Evolutionary conservation across 2,329 filamentous ascomycete genomes (phyloP).

Genomic region (Ustulina deusta): DNA sequence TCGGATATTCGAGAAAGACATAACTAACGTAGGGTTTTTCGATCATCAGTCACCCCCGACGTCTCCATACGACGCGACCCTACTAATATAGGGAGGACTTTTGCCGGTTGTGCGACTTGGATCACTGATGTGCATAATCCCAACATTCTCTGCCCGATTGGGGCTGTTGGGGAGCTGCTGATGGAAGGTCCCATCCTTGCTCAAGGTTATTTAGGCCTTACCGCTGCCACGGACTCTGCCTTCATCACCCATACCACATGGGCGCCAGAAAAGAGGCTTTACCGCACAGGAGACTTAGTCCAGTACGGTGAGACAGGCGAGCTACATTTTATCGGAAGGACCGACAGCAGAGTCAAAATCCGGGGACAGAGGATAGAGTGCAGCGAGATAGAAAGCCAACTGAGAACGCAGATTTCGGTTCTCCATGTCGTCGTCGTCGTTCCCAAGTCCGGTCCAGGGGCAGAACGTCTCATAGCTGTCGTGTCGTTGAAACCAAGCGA

Average conservation of each 20-base stretch:
- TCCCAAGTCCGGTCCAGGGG: conserved; percentile 18
- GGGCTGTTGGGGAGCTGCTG: conserved; percentile 24
- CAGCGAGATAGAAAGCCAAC: conserved; percentile 26
- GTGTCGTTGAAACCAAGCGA: conserved; percentile 18
- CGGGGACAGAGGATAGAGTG: conserved; percentile 28
- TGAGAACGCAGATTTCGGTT: conserved; percentile 14
- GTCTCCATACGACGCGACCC: conserved; percentile 3
- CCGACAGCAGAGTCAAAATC: conserved; percentile 27
- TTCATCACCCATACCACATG: conserved; percentile 17
- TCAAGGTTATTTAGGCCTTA: conserved; percentile 17
- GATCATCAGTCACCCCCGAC: not conserved
- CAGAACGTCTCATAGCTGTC: conserved; percentile 21
- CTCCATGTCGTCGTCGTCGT: conserved; percentile 20
- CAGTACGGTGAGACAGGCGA: conserved; percentile 16
- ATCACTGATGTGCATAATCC: conserved; percentile 18
- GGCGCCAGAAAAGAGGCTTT: conserved; percentile 22
- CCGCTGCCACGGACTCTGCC: conserved; percentile 16
- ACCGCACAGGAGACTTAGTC: conserved; percentile 28
- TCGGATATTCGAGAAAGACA: not conserved
- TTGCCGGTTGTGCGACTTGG: conserved; percentile 18
- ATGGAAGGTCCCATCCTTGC: conserved; percentile 28
- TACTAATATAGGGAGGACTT: conserved; percentile 8
- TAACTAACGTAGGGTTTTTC: not conserved
- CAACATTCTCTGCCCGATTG: conserved; percentile 12
- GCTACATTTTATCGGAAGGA: conserved; percentile 26